Base-by-base conservation (phyloP, 345 rosid genomes). In the Syzygium aqueum region DNA sequence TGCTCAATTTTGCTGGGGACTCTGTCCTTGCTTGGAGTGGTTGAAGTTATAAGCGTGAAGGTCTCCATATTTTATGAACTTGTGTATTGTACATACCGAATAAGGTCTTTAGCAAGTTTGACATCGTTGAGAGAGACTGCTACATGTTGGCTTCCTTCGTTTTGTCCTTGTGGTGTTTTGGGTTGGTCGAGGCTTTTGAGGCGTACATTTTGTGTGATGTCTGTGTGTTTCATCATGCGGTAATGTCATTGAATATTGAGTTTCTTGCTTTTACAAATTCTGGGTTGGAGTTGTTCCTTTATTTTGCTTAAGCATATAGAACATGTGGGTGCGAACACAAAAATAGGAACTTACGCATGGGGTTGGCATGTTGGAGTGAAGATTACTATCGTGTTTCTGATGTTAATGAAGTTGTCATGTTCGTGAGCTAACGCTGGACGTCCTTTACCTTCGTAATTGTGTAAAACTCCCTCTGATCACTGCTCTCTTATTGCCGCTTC, bases 1-100 rank as follows among this genome's bases (percentile, higher is more conserved):
- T 0, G 92, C 99, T 1, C 91, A 96, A 87, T 95, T 94, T 89
- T 97, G 99, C 90, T 96, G 98, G 98, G 99, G 99, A 5, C 89
- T 97, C 23, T 96, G 99, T 67, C 99, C 98, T 86, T 97, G 98
- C 90, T 90, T 97, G 86, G 98, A 96, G 87, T 97, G 99, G 99
- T 87, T 96, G 90, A 95, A 92, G 90, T 19, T 93, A 90, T 97
- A 89, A 46, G 53, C 52, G 28, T 83, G 85, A 51, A 7, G 80
- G 49, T 33, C 80, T 33, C 23, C 43, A 37, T 19, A 73, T 37
- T 73, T 19, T 40, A 33, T 1, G 27, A 73, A 73, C 80, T 19
- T 22, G 80, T 9, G 80, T 73, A 25, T 19, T 73, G 49, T 73
- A 73, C 14, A 73, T 73, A 27, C 80, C 80, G 21, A 73, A 73